phyloP scores from a whole-genome alignment of 768 basidiomycete species.

The Leccinum variicolor region DNA sequence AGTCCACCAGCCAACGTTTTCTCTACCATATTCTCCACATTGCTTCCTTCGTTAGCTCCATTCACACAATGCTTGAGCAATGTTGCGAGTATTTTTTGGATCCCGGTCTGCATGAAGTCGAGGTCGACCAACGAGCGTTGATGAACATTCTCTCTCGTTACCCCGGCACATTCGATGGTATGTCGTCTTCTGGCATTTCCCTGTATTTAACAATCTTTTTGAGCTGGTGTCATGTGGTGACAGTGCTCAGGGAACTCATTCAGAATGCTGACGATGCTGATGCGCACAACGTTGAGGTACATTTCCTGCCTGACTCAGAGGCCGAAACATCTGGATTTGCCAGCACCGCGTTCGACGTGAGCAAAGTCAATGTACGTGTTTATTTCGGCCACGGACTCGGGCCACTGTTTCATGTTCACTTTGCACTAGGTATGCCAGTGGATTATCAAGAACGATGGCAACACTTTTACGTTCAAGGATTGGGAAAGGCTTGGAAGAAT shows the following conservation, averaged over 20 bases:
- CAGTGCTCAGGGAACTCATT: constrained; percentile 50
- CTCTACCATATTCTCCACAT: neutral
- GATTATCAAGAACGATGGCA: constrained; percentile 13
- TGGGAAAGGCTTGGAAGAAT: constrained; percentile 16
- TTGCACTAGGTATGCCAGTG: constrained; percentile 6
- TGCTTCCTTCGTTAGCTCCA: neutral
- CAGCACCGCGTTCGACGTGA: neutral
- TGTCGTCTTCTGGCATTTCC: neutral
- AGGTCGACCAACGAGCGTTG: constrained; percentile 14
- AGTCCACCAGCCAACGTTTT: neutral
- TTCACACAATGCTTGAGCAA: neutral
- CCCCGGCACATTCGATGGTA: constrained; percentile 13
- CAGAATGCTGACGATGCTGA: constrained; percentile 57
- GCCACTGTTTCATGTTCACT: neutral
- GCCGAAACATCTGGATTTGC: neutral
- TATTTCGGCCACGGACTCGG: neutral
- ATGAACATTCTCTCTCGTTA: constrained; percentile 18
- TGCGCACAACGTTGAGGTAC: constrained; percentile 33
- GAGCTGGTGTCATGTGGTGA: neutral
- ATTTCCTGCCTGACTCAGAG: constrained; percentile 29
- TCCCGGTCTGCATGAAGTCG: constrained; percentile 8
- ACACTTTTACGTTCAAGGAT: neutral
- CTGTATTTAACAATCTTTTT: neutral
- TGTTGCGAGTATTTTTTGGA: neutral
- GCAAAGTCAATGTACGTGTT: neutral